These are phyloP conservation scores for Aureobasidium sp. DNA, from an alignment of 2,329 filamentous ascomycete genomes.

Conservation along the genomic window DNA sequence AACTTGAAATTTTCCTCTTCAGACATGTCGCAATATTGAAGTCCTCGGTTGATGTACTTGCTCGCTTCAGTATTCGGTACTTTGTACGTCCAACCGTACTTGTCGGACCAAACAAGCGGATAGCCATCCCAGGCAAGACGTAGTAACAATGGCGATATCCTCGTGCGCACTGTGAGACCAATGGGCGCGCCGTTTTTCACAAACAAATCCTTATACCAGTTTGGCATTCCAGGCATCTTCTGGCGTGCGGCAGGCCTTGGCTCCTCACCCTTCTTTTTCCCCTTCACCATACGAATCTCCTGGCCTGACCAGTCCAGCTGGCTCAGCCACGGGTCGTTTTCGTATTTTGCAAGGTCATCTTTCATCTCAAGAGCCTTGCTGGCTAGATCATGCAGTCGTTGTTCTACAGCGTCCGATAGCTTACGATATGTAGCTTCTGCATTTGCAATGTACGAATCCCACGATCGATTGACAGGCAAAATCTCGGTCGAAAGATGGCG, in stretches of 20 bases:
- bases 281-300: slow-evolving; percentile 82
- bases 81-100: slow-evolving; percentile 85
- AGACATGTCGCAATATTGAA: slow-evolving; percentile 65
- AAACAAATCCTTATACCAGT: slow-evolving; percentile 94
- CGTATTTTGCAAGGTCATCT: slow-evolving; percentile 57
- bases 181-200: slow-evolving; percentile 59
- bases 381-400: slow-evolving; percentile 63
- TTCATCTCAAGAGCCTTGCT: slow-evolving; percentile 71
- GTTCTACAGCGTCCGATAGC: slow-evolving; percentile 67
- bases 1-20: slow-evolving; percentile 62
- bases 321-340: slow-evolving; percentile 77
- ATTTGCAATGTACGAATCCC: slow-evolving; percentile 75
- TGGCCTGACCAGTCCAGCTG: slow-evolving; percentile 96
- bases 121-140: slow-evolving; percentile 81
- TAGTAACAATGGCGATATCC: slow-evolving; percentile 76
- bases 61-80: slow-evolving; percentile 54
- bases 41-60: slow-evolving; percentile 61
- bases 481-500: slow-evolving; percentile 91
- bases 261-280: slow-evolving; percentile 76
- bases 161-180: slow-evolving; percentile 72
- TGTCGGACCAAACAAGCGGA: slow-evolving; percentile 87
- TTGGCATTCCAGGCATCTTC: slow-evolving; percentile 88
- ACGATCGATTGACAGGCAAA: slow-evolving; percentile 76
- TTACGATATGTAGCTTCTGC: slow-evolving; percentile 77
- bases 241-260: slow-evolving; percentile 70